phyloP scores from a whole-genome alignment of 2,329 filamentous ascomycete species.

The Emericellopsis atlantica region DNA sequence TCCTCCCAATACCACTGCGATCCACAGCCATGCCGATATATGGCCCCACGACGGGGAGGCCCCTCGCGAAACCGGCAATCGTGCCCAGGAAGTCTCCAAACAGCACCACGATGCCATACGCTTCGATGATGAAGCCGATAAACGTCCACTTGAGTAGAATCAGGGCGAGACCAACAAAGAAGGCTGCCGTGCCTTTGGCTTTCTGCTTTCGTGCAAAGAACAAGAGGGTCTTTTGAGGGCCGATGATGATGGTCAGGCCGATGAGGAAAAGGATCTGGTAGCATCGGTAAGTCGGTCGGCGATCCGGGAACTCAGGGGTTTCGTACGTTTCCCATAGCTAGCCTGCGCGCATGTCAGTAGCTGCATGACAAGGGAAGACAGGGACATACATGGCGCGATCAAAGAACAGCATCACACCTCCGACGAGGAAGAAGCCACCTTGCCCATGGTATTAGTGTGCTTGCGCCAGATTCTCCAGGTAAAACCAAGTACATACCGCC shows the following conservation, averaged over 20 bases:
- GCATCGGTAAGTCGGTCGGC: constrained; percentile 5
- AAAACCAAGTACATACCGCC: constrained; percentile 57
- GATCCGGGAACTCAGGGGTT: constrained; percentile 2
- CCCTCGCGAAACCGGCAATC: constrained; percentile 76
- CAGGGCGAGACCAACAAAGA: constrained; percentile 68
- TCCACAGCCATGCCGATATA: constrained; percentile 70
- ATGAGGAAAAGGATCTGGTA: constrained; percentile 88
- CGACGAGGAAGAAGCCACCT: constrained; percentile 92
- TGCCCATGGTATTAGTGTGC: constrained; percentile 4
- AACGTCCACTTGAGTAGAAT: constrained; percentile 88
- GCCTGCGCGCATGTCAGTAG: constrained; percentile 34
- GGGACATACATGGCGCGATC: constrained; percentile 79
- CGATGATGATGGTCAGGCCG: constrained; percentile 92
- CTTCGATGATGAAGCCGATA: constrained; percentile 77
- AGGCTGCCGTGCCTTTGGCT: constrained; percentile 79
- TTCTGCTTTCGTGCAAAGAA: constrained; percentile 96
- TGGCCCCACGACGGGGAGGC: constrained; percentile 73
- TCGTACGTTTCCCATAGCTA: constrained; percentile 92
- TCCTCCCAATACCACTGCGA: constrained; percentile 52
- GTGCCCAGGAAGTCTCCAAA: constrained; percentile 96
- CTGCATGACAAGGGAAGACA: constrained; percentile 1
- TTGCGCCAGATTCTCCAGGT: background rate
- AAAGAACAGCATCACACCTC: constrained; percentile 94
- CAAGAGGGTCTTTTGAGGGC: constrained; percentile 74
- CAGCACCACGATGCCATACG: constrained; percentile 84